Base-by-base conservation (phyloP, 768 basidiomycete genomes). In the Leccinum olivaceopallidum region DNA sequence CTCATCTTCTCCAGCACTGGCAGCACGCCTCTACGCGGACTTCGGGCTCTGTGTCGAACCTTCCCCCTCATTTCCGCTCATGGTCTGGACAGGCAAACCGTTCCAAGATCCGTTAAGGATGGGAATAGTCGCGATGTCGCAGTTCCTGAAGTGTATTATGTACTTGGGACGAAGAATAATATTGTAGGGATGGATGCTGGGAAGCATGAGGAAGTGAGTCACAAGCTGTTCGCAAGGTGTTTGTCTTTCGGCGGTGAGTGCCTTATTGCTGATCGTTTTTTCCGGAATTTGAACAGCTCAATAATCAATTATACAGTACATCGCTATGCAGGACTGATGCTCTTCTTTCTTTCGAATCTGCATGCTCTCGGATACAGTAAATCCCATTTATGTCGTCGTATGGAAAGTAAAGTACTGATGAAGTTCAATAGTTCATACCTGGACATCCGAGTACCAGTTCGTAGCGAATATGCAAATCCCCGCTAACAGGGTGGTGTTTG, bases 261-360 rank as follows among this genome's bases (percentile, higher is more conserved):
- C n/a, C 12, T 53, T 28, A 18, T 49, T 52, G 34, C 39, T 53
- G 37, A 60, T 54, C 13, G 20, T 44, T 42, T 2, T 16, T 28
- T 50, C 18, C 13, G 48, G 7, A 36, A 55, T 37, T 32, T 51
- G 60, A 61, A 52, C 62, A 84, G 78, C 67, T 83, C 59, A 84
- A 84, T 68, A 83, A 75, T 67, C 59, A 84, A 84, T 68, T 83
- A 75, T 67, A 67, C 30, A 30, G 2, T 86, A 26, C 85, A 86
- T 67, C 82, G 84, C n/a, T 81, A 79, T 68, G 72, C 76, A 1
- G 85, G 85, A 14, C 60, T 74, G 5, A 60, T 81, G 58, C 54
- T 81, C 28, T 74, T 79, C 22, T 28, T 82, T 24, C 69, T 77
- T 12, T 71, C 75, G 4, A 77, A 82, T 28, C 60, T 82, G 1